A percentile compares a stretch with the other conserved stretches of the same genome.
phyloP scores from a whole-genome alignment of 2,329 filamentous ascomycete species.

The Thielaviopsis euricoi region DNA sequence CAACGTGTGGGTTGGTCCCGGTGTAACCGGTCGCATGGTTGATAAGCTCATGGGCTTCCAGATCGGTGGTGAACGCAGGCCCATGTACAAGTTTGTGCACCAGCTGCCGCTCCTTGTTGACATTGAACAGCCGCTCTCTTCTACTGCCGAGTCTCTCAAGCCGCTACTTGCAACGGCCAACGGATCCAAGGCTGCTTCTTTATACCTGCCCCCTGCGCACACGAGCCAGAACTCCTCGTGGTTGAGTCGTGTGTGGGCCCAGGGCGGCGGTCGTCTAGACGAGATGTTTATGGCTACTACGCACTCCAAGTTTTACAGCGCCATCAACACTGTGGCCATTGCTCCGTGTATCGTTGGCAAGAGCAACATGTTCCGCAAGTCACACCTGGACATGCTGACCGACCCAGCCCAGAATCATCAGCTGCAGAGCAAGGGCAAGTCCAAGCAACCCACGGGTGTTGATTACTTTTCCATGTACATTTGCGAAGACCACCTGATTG shows the following conservation, averaged over 20 bases:
- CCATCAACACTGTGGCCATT: slow-evolving; percentile 82
- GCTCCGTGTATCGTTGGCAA: slow-evolving; percentile 93
- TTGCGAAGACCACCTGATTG: slow-evolving; percentile 93
- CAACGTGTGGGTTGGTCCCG: slow-evolving; percentile 79
- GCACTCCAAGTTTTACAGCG: slow-evolving; percentile 94
- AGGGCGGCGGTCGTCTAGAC: slow-evolving; percentile 68
- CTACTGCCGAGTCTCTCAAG: neutral
- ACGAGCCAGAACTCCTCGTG: slow-evolving; percentile 7
- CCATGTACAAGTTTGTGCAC: slow-evolving; percentile 77
- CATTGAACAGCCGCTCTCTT: slow-evolving; percentile 21
- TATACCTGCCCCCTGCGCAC: neutral
- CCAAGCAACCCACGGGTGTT: slow-evolving; percentile 42
- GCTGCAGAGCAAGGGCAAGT: slow-evolving; percentile 17
- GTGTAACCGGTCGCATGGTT: slow-evolving; percentile 74
- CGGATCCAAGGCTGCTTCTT: neutral
- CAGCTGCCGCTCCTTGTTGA: slow-evolving; percentile 86
- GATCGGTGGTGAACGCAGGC: slow-evolving; percentile 28
- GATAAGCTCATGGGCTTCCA: slow-evolving; percentile 62
- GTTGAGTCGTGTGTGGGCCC: slow-evolving; percentile 19
- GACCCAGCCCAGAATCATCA: slow-evolving; percentile 29
- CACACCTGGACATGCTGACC: slow-evolving; percentile 66
- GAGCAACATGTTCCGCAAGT: slow-evolving; percentile 94
- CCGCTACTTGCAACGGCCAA: slow-evolving; percentile 11
- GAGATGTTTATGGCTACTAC: slow-evolving; percentile 89
- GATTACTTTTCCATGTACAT: slow-evolving; percentile 93